Evolutionary conservation across 2,329 filamentous ascomycete species (phyloP).

Genomic region (Hawksworthiomyces lignivorus): DNA sequence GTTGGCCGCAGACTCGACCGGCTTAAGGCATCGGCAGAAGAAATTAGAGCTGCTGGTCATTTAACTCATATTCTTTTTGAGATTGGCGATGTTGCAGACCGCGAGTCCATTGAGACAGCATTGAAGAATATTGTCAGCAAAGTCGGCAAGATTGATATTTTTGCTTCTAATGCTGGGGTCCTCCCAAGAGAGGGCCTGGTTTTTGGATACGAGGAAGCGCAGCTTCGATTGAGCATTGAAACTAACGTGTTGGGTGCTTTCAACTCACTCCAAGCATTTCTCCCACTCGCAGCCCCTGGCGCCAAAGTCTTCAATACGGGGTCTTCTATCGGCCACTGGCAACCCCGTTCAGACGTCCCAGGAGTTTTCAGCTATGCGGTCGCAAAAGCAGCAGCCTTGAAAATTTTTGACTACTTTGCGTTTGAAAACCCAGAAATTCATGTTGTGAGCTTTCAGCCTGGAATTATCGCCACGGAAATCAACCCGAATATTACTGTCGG

Average conservation of each 20-base stretch:
- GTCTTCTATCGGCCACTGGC: slow-evolving; percentile 15
- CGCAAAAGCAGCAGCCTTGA: slow-evolving; percentile 26
- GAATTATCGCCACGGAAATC: too few species aligned
- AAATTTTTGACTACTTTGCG: slow-evolving; percentile 28
- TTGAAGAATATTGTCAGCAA: slow-evolving; percentile 2
- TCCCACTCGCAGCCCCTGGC: neutral
- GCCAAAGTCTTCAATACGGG: slow-evolving; percentile 19
- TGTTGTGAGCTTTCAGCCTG: too few species aligned
- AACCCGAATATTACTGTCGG: too few species aligned
- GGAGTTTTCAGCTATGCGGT: slow-evolving; percentile 22
- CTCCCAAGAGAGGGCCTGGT: slow-evolving; percentile 6
- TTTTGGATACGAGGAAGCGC: neutral
- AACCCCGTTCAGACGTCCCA: too few species aligned
- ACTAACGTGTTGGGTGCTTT: slow-evolving; percentile 19
- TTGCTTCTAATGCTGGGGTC: slow-evolving; percentile 13
- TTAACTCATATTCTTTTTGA: slow-evolving; percentile 5
- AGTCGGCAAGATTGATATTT: slow-evolving; percentile 12
- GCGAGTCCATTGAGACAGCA: slow-evolving; percentile 6
- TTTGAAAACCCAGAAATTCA: slow-evolving; percentile 28
- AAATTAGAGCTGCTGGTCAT: neutral
- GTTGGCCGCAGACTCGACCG: slow-evolving; percentile 20
- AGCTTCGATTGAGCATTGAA: slow-evolving; percentile 12
- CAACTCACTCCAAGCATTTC: slow-evolving; percentile 20
- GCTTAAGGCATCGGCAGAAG: slow-evolving; percentile 13
- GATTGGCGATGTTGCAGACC: slow-evolving; percentile 9